These are phyloP conservation scores for Claviceps capensis DNA, from an alignment of 2,329 filamentous ascomycete genomes.

Conservation along the genomic window DNA sequence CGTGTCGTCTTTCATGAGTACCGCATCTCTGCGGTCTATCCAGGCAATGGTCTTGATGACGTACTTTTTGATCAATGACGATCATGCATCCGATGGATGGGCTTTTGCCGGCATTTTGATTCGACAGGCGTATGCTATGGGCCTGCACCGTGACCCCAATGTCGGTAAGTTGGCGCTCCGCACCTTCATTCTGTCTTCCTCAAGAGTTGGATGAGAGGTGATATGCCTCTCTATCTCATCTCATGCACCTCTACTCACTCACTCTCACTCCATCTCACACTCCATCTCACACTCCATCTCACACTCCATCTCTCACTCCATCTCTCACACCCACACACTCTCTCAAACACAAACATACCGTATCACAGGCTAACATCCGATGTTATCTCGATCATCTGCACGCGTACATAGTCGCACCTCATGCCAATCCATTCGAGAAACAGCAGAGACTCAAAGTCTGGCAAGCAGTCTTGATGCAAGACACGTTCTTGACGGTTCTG, in stretches of 20 bases:
- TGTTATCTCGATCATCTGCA: background rate
- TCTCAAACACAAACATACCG: background rate
- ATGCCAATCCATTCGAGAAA: slow-evolving; percentile 57
- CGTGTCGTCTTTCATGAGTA: slow-evolving; percentile 63
- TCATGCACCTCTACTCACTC: no score
- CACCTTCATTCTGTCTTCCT: background rate
- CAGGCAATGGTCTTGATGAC: slow-evolving; percentile 70
- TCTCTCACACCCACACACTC: no score
- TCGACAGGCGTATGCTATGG: slow-evolving; percentile 70
- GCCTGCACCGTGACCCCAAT: slow-evolving; percentile 65
- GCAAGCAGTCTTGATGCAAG: slow-evolving; percentile 70
- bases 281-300: no score
- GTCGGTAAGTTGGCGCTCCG: slow-evolving; percentile 32
- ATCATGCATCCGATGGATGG: slow-evolving; percentile 72
- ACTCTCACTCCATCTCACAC: no score
- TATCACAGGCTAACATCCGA: background rate
- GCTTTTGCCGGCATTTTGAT: slow-evolving; percentile 67
- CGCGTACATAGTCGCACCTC: slow-evolving; percentile 38
- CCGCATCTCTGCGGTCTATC: slow-evolving; percentile 57
- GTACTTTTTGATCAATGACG: slow-evolving; percentile 78
- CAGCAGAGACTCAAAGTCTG: slow-evolving; percentile 68
- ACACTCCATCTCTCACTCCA: no score
- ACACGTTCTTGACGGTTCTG: slow-evolving; percentile 68
- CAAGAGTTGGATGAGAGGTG: background rate
- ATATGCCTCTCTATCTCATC: background rate